These are phyloP conservation scores for Euryodendron excelsum DNA, from an alignment of 148 eudicot species.

Conservation along the genomic window DNA sequence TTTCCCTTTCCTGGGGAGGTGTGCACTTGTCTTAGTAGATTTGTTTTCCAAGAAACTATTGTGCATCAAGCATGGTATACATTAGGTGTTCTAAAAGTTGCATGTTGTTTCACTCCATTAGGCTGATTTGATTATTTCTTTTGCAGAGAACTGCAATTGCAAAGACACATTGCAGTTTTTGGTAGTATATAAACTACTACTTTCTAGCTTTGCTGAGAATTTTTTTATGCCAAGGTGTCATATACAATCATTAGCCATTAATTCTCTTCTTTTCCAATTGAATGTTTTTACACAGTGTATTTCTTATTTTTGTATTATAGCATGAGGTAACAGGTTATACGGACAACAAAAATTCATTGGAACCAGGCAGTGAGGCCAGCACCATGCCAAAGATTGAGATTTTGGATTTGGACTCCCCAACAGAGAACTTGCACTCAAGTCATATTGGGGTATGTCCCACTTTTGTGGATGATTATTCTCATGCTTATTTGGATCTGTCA, in stretches of 20 bases:
- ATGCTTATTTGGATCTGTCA: neutral
- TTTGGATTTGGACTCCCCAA: conserved; percentile 32
- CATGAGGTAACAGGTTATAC: conserved; percentile 27
- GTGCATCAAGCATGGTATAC: neutral
- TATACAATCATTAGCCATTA: neutral
- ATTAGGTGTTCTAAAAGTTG: no score
- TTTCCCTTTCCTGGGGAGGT: neutral
- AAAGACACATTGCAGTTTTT: neutral
- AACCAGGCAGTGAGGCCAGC: conserved; percentile 23
- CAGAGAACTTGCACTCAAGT: conserved; percentile 29
- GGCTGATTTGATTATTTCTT: neutral
- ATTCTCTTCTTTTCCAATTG: neutral
- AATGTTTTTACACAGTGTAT: neutral
- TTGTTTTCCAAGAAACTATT: conserved; percentile 1
- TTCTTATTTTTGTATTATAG: conserved; percentile 10
- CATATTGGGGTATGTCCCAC: conserved; percentile 41
- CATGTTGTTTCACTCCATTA: neutral
- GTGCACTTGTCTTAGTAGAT: neutral
- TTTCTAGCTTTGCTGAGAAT: neutral
- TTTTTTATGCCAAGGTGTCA: neutral
- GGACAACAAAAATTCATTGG: conserved; percentile 30
- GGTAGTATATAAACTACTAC: neutral
- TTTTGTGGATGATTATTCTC: neutral
- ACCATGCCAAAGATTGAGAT: conserved; percentile 39
- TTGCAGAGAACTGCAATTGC: conserved; percentile 23